Conservation (phyloP, 1,284 basidiomycete species). For the Microbotryum lychnidis-dioicae region DNA sequence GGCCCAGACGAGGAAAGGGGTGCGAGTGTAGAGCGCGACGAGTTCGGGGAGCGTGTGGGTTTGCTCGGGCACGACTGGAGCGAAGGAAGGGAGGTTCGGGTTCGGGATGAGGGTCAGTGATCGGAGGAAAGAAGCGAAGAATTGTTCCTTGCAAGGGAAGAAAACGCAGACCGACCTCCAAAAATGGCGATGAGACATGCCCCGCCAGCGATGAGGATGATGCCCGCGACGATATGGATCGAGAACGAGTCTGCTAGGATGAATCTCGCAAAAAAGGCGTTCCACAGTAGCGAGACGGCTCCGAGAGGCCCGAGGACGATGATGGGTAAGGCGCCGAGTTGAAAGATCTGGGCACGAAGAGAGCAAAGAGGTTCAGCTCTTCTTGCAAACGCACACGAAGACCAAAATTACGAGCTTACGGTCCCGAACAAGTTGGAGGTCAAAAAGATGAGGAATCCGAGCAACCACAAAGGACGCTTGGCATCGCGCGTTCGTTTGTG, state of each 20-base stretch:
- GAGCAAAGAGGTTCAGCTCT: too few relatives aligned
- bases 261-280: slow-evolving; percentile 81
- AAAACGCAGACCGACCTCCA: slow-evolving; percentile 43
- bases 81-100: neutral
- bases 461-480: slow-evolving; percentile 71
- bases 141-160: neutral
- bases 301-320: slow-evolving; percentile 84
- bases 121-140: neutral
- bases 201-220: slow-evolving; percentile 75
- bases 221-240: slow-evolving; percentile 69
- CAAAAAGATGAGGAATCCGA: slow-evolving; percentile 58
- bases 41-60: slow-evolving; percentile 82
- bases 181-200: slow-evolving; percentile 85
- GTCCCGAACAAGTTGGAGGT: slow-evolving; percentile 68
- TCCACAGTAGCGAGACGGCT: slow-evolving; percentile 77
- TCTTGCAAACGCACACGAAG: too few relatives aligned
- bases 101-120: neutral
- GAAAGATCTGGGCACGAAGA: slow-evolving; percentile 53
- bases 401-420: neutral
- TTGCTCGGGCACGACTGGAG: slow-evolving; percentile 68
- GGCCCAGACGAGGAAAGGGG: slow-evolving; percentile 75
- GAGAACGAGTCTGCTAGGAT: slow-evolving; percentile 82
- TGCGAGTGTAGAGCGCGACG: slow-evolving; percentile 64
- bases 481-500: slow-evolving; percentile 59
- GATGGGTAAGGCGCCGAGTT: slow-evolving; percentile 87